A percentile compares a stretch with the other conserved stretches of the same genome.
phyloP scores from a whole-genome alignment of 2,329 filamentous ascomycete genomes.

The Ophiostoma angusticollis region DNA sequence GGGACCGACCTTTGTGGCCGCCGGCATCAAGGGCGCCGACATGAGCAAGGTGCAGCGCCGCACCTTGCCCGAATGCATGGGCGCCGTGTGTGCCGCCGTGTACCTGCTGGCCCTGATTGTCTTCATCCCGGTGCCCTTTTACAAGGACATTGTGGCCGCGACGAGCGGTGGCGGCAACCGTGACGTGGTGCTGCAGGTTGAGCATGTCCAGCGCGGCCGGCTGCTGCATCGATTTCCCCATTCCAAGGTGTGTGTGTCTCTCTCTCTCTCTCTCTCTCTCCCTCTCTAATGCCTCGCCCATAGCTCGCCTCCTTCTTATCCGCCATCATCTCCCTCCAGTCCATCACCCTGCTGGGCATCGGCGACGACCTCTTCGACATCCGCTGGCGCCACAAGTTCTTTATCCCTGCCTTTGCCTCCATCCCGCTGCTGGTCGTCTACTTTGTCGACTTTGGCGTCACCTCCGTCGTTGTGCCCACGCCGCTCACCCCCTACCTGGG shows the following conservation, averaged over 20 bases:
- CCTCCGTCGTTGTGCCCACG: conserved; percentile 81
- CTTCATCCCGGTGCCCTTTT: conserved; percentile 95
- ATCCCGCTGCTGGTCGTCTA: conserved; percentile 93
- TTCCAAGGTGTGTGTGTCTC: conserved; percentile 53
- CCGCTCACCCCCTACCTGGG: conserved; percentile 76
- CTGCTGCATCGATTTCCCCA: conserved; percentile 88
- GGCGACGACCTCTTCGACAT: conserved; percentile 97
- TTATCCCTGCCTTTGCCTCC: conserved; percentile 87
- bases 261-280: background rate
- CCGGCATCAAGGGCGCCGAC: conserved; percentile 81
- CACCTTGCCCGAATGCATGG: conserved; percentile 93
- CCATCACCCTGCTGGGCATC: conserved; percentile 79
- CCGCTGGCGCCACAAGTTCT: conserved; percentile 96
- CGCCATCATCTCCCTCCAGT: conserved; percentile 83
- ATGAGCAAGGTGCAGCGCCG: conserved; percentile 57
- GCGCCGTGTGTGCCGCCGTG: conserved; percentile 80
- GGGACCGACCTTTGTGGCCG: conserved; percentile 74
- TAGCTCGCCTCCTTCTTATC: conserved; percentile 91
- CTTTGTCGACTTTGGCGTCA: conserved; percentile 97
- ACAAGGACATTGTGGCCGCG: conserved; percentile 92
- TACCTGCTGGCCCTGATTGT: conserved; percentile 80
- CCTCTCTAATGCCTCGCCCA: background rate
- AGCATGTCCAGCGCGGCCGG: conserved; percentile 67
- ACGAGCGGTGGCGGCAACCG: conserved; percentile 88
- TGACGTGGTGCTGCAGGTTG: conserved; percentile 64